phyloP scores from a whole-genome alignment of 495 filamentous ascomycete genomes.

The Hypoxylon perforatum region DNA sequence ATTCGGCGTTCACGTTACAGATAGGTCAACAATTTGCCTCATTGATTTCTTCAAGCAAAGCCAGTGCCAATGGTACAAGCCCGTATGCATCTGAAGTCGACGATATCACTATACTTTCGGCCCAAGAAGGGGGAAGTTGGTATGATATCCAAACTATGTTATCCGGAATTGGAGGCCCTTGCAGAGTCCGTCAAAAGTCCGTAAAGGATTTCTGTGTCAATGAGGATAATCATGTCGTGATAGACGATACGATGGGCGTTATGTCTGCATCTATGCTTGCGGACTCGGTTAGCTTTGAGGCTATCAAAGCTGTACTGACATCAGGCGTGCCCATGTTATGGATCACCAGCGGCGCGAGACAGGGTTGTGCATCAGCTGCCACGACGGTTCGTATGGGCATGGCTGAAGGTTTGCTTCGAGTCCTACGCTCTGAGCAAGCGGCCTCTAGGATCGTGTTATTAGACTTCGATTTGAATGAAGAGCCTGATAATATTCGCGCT shows the following conservation, averaged over 20 bases:
- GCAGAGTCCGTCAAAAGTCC: slow-evolving; percentile 3
- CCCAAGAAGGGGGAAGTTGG: slow-evolving; percentile 2
- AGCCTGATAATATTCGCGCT: slow-evolving; percentile 7
- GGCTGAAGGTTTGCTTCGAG: slow-evolving; percentile 39
- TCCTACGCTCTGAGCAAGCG: slow-evolving; percentile 39
- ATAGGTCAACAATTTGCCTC: slow-evolving; percentile 18
- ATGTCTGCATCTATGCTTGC: slow-evolving; percentile 32
- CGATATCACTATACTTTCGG: slow-evolving; percentile 3
- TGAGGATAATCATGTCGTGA: slow-evolving; percentile 17
- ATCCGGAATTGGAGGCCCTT: background rate
- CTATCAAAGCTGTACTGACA: slow-evolving; percentile 28
- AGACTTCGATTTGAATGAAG: slow-evolving; percentile 29
- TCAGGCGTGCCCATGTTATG: slow-evolving; percentile 35
- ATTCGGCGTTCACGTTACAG: slow-evolving; percentile 7
- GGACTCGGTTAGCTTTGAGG: slow-evolving; percentile 15
- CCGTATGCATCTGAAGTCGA: background rate
- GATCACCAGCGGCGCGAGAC: slow-evolving; percentile 36
- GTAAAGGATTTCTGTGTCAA: slow-evolving; percentile 11
- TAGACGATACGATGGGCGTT: slow-evolving; percentile 30
- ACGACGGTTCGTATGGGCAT: slow-evolving; percentile 25
- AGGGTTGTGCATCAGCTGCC: slow-evolving; percentile 17
- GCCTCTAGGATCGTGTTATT: slow-evolving; percentile 30
- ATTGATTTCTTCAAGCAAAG: slow-evolving; percentile 2
- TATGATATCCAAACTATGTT: background rate
- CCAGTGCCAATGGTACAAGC: background rate